Percentiles rank a stretch among this genome's conserved stretches.
phyloP scores from a whole-genome alignment of 805 yeast species.

The Pichia heedii region DNA sequence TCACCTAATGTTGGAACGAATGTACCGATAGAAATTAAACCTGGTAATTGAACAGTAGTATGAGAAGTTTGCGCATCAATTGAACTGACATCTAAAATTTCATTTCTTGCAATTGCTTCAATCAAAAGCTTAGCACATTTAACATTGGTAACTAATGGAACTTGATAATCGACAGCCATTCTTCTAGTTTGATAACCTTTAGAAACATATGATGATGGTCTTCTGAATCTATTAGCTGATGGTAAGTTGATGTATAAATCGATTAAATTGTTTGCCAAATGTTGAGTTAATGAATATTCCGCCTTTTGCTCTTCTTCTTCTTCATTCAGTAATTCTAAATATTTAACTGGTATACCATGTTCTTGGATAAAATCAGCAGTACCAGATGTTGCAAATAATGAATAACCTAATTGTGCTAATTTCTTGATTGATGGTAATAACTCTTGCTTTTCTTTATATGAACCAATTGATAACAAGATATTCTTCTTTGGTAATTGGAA shows the following conservation, averaged over 20 bases:
- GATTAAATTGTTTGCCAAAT: constrained; percentile 91
- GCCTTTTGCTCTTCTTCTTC: constrained; percentile 68
- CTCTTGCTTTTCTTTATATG: constrained; percentile 93
- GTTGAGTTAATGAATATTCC: constrained; percentile 93
- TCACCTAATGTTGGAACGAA: constrained; percentile 61
- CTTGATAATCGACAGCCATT: constrained; percentile 98
- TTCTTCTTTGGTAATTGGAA: constrained; percentile 93
- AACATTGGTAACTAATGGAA: constrained; percentile 95
- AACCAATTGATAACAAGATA: constrained; percentile 88
- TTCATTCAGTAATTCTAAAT: constrained; percentile 76
- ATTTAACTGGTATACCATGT: constrained; percentile 89
- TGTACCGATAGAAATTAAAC: constrained; percentile 74
- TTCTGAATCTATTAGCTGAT: constrained; percentile 91
- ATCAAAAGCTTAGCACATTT: constrained; percentile 92
- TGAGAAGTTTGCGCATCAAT: constrained; percentile 90
- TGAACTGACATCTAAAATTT: constrained; percentile 56
- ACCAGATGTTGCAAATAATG: constrained; percentile 95
- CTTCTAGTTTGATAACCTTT: constrained; percentile 98
- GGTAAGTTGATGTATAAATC: constrained; percentile 96
- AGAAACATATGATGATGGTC: constrained; percentile 97
- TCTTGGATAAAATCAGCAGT: constrained; percentile 97
- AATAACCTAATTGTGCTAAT: constrained; percentile 76
- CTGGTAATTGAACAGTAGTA: constrained; percentile 73
- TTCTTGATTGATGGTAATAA: constrained; percentile 79
- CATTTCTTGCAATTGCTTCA: constrained; percentile 80